phyloP scores from a whole-genome alignment of 352 stramenopile species.

The Globisporangium cystogenes region DNA sequence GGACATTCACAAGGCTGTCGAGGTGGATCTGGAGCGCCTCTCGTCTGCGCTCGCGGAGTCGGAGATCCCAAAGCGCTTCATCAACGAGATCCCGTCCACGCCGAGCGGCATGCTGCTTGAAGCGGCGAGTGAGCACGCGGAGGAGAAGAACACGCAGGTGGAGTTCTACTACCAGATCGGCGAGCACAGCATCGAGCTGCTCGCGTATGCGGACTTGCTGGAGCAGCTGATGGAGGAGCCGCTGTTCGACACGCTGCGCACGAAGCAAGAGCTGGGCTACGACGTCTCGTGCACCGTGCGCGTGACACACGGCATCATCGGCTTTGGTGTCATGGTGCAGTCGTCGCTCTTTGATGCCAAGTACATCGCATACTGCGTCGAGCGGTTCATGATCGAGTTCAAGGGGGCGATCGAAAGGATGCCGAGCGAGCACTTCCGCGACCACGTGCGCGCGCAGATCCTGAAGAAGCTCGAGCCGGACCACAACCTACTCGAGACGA shows the following conservation, averaged over 20 bases:
- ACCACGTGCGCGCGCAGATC: constrained; percentile 76
- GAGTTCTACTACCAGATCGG: constrained; percentile 88
- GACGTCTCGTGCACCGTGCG: constrained; percentile 85
- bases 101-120: constrained; percentile 44
- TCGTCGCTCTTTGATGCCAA: constrained; percentile 67
- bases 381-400: constrained; percentile 79
- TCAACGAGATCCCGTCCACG: constrained; percentile 45
- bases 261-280: constrained; percentile 87
- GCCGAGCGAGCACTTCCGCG: constrained; percentile 62
- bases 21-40: constrained; percentile 32
- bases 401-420: constrained; percentile 66
- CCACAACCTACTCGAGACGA: constrained; percentile 74
- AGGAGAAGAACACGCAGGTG: constrained; percentile 81
- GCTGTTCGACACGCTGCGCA: constrained; percentile 83
- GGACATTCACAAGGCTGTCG: constrained; percentile 32
- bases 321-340: constrained; percentile 79
- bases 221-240: constrained; percentile 89
- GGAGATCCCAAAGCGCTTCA: constrained; percentile 40
- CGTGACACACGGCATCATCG: constrained; percentile 75
- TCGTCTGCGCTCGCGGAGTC: constrained; percentile 20
- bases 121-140: constrained; percentile 57
- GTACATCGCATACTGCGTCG: constrained; percentile 61
- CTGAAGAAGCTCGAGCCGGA: constrained; percentile 77
- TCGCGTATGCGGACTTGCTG: constrained; percentile 79
- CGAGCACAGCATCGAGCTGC: constrained; percentile 42